Percentiles rank a stretch among this genome's conserved stretches.
Conservation (phyloP, 2,329 filamentous ascomycete species). For the Arachnopeziza araneosa region DNA sequence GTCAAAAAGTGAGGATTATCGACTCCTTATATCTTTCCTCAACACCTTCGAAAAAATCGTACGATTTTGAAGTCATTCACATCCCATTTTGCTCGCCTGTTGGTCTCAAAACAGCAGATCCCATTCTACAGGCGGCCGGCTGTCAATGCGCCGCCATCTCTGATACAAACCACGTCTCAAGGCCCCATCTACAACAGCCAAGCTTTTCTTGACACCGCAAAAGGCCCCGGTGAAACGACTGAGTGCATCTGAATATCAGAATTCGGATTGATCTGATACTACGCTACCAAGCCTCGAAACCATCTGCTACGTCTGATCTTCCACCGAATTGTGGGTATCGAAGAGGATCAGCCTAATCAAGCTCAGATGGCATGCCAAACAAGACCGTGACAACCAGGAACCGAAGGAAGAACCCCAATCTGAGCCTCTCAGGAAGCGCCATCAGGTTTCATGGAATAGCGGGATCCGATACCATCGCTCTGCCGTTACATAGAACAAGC, state of each 20-base stretch:
- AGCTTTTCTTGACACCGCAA: conserved; percentile 17
- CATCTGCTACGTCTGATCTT: conserved; percentile 42
- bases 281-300: conserved; percentile 35
- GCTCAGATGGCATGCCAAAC: conserved; percentile 31
- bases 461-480: conserved; percentile 18
- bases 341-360: conserved; percentile 13
- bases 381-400: conserved; percentile 15
- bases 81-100: conserved; percentile 2
- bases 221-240: conserved; percentile 15
- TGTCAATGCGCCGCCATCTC: conserved; percentile 16
- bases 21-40: conserved; percentile 7
- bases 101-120: conserved; percentile 14
- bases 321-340: conserved; percentile 19
- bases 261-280: conserved; percentile 24
- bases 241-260: conserved; percentile 14
- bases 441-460: conserved; percentile 24
- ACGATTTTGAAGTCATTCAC: conserved; percentile 10
- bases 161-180: conserved; percentile 24
- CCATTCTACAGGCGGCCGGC: conserved; percentile 9
- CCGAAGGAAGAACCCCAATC: conserved; percentile 3
- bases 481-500: conserved; percentile 19
- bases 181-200: conserved; percentile 11
- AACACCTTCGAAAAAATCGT: conserved; percentile 6
- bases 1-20: background rate
- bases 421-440: conserved; percentile 8